phyloP scores from a whole-genome alignment of 2,329 filamentous ascomycete genomes.

The Colletotrichum euphorbiae region DNA sequence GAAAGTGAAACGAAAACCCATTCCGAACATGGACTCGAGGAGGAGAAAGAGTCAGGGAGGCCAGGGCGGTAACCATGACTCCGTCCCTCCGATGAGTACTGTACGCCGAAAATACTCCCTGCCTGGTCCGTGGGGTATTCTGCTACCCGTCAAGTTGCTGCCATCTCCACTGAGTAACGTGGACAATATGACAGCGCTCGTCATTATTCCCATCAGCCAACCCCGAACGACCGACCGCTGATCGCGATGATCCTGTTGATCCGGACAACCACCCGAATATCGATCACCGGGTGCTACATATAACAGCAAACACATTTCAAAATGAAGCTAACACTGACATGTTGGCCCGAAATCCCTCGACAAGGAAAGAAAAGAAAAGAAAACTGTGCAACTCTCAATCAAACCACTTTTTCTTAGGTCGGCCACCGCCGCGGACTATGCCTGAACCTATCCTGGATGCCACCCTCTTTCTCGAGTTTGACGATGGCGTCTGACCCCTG shows the following conservation, averaged over 20 bases:
- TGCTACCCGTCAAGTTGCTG: constrained; percentile 15
- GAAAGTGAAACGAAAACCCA: neutral
- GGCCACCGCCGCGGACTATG: neutral
- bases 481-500: too few relatives aligned
- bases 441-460: neutral
- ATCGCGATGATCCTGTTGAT: constrained; percentile 31
- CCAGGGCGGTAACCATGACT: neutral
- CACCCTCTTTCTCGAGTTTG: too few relatives aligned
- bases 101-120: constrained; percentile 10
- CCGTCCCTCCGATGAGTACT: neutral
- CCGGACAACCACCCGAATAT: constrained; percentile 16
- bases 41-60: too few relatives aligned
- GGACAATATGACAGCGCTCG: neutral
- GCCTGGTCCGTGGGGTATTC: constrained; percentile 6
- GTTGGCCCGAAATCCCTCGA: neutral
- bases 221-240: constrained; percentile 12
- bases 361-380: neutral
- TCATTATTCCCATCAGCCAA: constrained; percentile 7
- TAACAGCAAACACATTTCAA: neutral
- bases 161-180: constrained; percentile 35
- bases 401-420: constrained; percentile 9
- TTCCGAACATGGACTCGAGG: neutral
- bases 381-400: neutral
- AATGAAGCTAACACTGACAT: neutral
- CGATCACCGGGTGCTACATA: neutral